phyloP scores from a whole-genome alignment of 257 asterid species.

The Solanum megistacrolobum region DNA sequence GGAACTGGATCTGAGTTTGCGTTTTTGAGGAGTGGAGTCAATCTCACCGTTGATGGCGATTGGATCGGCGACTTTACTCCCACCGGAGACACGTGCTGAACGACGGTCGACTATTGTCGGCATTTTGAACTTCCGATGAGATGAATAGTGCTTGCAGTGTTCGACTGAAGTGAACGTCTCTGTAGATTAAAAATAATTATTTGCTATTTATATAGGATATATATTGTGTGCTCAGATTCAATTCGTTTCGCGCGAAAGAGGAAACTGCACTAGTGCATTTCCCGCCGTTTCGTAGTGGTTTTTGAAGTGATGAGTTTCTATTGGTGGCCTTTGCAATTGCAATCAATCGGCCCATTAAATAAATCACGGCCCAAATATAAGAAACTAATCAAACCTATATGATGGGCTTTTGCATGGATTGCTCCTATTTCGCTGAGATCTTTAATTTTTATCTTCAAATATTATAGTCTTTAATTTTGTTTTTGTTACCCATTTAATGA shows the following conservation, averaged over 20 bases:
- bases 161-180: neutral
- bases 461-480: neutral
- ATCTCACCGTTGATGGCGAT: neutral
- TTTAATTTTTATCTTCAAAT: neutral
- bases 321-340: neutral
- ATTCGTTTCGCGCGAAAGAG: conserved; percentile 23
- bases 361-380: neutral
- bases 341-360: neutral
- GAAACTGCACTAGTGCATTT: conserved; percentile 6
- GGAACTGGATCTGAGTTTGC: conserved; percentile 39
- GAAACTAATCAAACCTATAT: neutral
- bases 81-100: conserved; percentile 11
- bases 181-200: neutral
- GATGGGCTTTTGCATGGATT: neutral
- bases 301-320: neutral
- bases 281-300: conserved; percentile 12
- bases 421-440: neutral
- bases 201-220: neutral
- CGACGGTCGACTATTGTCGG: conserved; percentile 41
- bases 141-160: neutral
- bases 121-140: conserved; percentile 20
- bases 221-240: neutral
- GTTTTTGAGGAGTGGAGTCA: conserved; percentile 38
- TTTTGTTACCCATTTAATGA: neutral
- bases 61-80: conserved; percentile 3